These are phyloP conservation scores for Irpex rosettiformis DNA, from an alignment of 1,284 basidiomycete genomes.

Conservation along the genomic window DNA sequence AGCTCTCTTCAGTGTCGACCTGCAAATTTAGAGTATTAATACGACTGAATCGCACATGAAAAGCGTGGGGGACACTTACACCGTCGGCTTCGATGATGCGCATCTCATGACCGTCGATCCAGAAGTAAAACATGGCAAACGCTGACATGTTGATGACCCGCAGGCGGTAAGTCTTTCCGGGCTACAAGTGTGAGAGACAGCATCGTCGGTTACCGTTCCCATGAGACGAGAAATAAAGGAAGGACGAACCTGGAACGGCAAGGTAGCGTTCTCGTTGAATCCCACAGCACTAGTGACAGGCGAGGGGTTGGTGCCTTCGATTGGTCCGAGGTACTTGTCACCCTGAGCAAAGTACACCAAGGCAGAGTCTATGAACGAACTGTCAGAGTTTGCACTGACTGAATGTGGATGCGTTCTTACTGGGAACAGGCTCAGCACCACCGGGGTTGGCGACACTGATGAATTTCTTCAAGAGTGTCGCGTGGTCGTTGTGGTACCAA, in stretches of 20 bases:
- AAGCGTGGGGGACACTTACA: conserved; percentile 37
- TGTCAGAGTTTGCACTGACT: conserved; percentile 1
- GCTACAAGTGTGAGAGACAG: conserved; percentile 25
- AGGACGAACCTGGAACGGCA: conserved; percentile 60
- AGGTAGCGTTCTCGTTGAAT: conserved; percentile 84
- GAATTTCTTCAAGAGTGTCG: conserved; percentile 64
- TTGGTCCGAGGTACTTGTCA: conserved; percentile 64
- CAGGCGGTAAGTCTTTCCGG: conserved; percentile 79
- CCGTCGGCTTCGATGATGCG: conserved; percentile 87
- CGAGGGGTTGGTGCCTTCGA: conserved; percentile 42
- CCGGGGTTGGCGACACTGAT: conserved; percentile 74
- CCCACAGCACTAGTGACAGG: conserved; percentile 57
- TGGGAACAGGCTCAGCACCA: conserved; percentile 86
- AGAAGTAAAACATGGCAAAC: conserved; percentile 77
- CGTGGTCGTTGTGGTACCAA: conserved; percentile 73
- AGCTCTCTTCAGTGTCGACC: conserved; percentile 75
- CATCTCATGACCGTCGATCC: conserved; percentile 93
- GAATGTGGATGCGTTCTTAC: conserved; percentile 34
- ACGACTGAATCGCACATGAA: background rate
- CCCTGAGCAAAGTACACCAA: conserved; percentile 85
- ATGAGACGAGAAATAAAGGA: conserved; percentile 18
- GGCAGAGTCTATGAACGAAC: conserved; percentile 55
- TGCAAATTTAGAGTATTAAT: conserved; percentile 30
- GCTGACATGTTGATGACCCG: conserved; percentile 76
- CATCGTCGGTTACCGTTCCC: background rate